A percentile compares a stretch with the other conserved stretches of the same genome.
These are phyloP conservation scores for Lepidium aucheri DNA, from an alignment of 345 rosid species.

Conservation along the genomic window DNA sequence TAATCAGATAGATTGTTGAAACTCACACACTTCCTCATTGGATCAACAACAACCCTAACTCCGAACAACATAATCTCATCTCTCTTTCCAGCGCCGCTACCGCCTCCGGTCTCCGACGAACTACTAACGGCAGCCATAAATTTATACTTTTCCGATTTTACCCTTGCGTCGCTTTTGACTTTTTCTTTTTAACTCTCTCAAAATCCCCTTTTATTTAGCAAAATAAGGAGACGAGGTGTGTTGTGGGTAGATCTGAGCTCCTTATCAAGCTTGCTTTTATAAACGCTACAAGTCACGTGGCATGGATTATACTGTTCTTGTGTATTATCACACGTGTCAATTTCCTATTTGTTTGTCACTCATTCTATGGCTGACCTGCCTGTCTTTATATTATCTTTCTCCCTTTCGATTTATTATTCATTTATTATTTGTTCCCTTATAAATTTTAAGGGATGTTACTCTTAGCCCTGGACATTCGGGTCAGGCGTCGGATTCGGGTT, in stretches of 20 bases:
- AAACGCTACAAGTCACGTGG: conserved; percentile 18
- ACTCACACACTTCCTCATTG: conserved; percentile 89
- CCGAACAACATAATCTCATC: conserved; percentile 86
- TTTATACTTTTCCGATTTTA: background rate
- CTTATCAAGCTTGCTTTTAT: background rate
- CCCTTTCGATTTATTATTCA: background rate
- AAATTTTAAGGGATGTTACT: too few species aligned
- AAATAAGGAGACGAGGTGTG: conserved; percentile 14
- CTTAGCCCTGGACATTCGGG: too few species aligned
- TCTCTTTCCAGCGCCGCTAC: conserved; percentile 7
- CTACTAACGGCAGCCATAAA: conserved; percentile 26
- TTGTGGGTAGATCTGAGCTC: conserved; percentile 23
- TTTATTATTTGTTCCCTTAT: background rate
- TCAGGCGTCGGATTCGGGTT: too few species aligned
- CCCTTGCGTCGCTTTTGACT: conserved; percentile 21
- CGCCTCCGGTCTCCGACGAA: conserved; percentile 26
- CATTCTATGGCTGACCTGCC: background rate
- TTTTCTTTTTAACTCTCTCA: conserved; percentile 15
- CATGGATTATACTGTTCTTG: background rate
- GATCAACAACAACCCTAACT: conserved; percentile 80
- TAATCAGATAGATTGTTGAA: conserved; percentile 86
- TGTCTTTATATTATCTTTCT: conserved; percentile 11
- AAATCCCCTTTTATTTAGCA: background rate
- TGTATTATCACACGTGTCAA: background rate
- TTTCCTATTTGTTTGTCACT: background rate